Evolutionary conservation across 2,329 filamentous ascomycete species (phyloP), one percentile per base, ranked within the genome.

Genomic region (Aspergillus luchuensis): DNA sequence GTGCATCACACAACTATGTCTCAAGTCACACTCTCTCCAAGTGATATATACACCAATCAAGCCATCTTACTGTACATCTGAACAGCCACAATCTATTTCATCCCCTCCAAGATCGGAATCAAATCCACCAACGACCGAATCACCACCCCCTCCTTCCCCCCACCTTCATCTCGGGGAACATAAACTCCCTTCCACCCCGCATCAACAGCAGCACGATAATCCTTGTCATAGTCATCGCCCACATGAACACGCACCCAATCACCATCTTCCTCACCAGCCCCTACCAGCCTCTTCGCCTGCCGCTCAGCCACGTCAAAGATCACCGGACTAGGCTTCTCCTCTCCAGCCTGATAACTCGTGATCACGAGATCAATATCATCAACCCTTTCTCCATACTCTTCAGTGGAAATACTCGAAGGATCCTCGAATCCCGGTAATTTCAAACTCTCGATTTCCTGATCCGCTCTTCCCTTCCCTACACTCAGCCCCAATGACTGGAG

Each of bases 341-440:
- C 67, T 6, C 74, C 78, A 3, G 78, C 79, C 55, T 80, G 77
- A 63, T 80, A 81, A 64, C 79, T 81, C 8, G 79, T 81, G 25
- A 80, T 72, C 0, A 81, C 67, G 51, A 81, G 71, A 57, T 81
- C 76, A 41, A 81, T 58, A 68, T 81, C 78, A 33, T 71, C 21
- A 7, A 17, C 45, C 15, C 3, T 30, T 1, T 15, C 13, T n/a
- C 15, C 17, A 50, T 50, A 7, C 15, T 2, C 47, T 6, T 0
- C n/a, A 33, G 5, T 17, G 5, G 15, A 8, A 30, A 17, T 19
- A 33, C 15, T 17, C 8, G 15, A 17, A 30, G n/a, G 17, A 50
- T 60, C 56, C 51, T 69, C 66, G 39, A 66, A 66, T 2, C 66
- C 65, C 3, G 58, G 71, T 2, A 74, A 53, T 15, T 67, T 61